Conservation (phyloP, 2,329 filamentous ascomycete species). For the Pseudogymnoascus sp. region DNA sequence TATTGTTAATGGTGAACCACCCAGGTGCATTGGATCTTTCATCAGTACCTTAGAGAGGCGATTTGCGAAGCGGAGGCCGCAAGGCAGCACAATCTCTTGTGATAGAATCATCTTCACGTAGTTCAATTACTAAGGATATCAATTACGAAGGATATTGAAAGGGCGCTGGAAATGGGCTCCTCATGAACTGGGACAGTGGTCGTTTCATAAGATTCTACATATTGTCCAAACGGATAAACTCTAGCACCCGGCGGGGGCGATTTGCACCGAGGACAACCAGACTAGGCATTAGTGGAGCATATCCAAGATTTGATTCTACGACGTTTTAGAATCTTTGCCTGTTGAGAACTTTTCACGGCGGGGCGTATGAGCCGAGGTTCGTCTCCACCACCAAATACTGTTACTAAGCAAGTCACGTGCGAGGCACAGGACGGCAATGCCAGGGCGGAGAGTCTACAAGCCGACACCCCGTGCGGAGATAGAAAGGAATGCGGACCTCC, state of each 20-base stretch:
- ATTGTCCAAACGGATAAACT: background rate
- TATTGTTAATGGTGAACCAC: conserved; percentile 9
- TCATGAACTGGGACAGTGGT: background rate
- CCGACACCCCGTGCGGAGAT: background rate
- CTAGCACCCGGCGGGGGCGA: background rate
- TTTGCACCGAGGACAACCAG: background rate
- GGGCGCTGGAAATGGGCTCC: background rate
- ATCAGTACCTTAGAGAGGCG: conserved; percentile 39
- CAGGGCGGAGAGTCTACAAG: background rate
- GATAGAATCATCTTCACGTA: background rate
- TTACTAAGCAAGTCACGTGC: background rate
- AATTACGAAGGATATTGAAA: background rate
- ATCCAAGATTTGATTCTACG: background rate
- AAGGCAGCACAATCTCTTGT: conserved; percentile 35
- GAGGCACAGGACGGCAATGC: background rate
- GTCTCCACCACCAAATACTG: background rate
- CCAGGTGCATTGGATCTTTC: background rate
- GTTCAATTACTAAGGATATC: background rate
- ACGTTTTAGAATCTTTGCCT: background rate
- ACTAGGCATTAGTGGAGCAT: conserved; percentile 3
- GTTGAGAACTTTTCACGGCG: background rate
- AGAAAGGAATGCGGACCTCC: background rate
- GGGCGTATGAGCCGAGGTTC: background rate
- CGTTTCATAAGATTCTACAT: background rate
- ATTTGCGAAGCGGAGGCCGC: conserved; percentile 51